A percentile compares a stretch with the other conserved stretches of the same genome.
phyloP scores from a whole-genome alignment of 2,329 filamentous ascomycete species.

The Xylariaceae sp. region DNA sequence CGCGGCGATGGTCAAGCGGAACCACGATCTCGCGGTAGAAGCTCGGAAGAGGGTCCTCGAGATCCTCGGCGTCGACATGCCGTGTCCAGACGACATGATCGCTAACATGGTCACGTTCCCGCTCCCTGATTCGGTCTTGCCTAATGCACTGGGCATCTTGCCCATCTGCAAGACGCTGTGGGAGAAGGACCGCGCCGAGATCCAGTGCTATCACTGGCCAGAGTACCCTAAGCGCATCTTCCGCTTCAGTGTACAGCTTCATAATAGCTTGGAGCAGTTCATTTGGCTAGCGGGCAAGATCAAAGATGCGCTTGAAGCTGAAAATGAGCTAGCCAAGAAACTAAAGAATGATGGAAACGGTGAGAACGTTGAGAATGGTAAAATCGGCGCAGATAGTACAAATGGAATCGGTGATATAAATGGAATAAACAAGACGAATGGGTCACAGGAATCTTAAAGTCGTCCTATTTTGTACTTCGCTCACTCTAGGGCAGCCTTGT shows the following conservation, averaged over 20 bases:
- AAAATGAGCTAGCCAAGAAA: too few species aligned
- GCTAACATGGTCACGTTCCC: conserved; percentile 19
- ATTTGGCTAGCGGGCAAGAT: conserved; percentile 17
- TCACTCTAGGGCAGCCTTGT: too few species aligned
- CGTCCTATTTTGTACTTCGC: too few species aligned
- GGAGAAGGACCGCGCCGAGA: conserved; percentile 6
- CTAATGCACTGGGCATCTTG: conserved; percentile 13
- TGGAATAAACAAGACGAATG: too few species aligned
- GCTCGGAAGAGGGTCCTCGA: conserved; percentile 8
- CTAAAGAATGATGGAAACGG: too few species aligned
- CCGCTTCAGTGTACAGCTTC: conserved; percentile 11
- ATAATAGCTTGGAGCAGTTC: conserved; percentile 18
- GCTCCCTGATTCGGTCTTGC: conserved; percentile 12
- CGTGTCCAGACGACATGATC: conserved; percentile 21
- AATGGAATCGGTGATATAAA: too few species aligned
- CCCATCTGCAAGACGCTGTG: conserved; percentile 16
- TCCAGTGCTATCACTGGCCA: conserved; percentile 14
- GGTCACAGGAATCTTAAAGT: too few species aligned
- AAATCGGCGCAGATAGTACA: too few species aligned
- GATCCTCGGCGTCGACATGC: conserved; percentile 10
- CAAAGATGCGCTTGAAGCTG: too few species aligned
- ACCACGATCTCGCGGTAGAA: conserved; percentile 15
- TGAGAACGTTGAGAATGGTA: too few species aligned
- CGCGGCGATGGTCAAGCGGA: conserved; percentile 8
- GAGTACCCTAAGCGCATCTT: conserved; percentile 15